Base-by-base conservation (phyloP, 257 asterid genomes). In the Anisodus tanguticus region DNA sequence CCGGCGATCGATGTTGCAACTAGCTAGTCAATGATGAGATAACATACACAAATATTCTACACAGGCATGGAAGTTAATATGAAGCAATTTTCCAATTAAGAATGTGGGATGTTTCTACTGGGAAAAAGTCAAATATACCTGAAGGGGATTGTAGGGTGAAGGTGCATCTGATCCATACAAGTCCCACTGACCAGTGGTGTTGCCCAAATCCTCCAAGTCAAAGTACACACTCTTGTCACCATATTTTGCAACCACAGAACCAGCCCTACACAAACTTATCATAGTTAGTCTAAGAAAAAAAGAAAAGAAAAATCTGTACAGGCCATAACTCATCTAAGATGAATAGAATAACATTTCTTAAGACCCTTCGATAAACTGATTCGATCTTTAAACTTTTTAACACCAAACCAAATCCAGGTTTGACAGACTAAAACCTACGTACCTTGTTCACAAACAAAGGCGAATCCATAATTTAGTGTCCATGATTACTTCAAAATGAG, bases 131-230 rank as follows among this genome's bases (percentile, higher is more conserved):
- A 81, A 72, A 22, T 58, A 37, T 70, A 95, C 99, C 98, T 94
- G 99, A 77, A 95, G 92, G 71, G 94, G 9, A 86, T 93, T 94
- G 93, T 95, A 96, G 31, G 98, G 98, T n/a, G 99, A 94, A 39
- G 99, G 95, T 6, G 97, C 97, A 89, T 96, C 98, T 22, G 98
- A 94, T 43, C 99, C 99, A 85, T 96, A 95, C 92, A 94, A 89
- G 87, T 95, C 98, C 99, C 99, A 95, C 84, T 94, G 94, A 15
- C 99, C 98, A 70, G 98, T 95, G 83, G 99, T 94, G 92, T 93
- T 93, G 81, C 93, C 97, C 80, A 93, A 87, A 82, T 95, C 98
- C 87, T 95, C 98, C 93, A 95, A 90, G 88, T 95, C 99, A 90
- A 95, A 94, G 94, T 94, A 95, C 45, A 92, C 95, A 88, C 96